Conservation (phyloP, 2,329 filamentous ascomycete species). For the Aspergillus floridensis region DNA sequence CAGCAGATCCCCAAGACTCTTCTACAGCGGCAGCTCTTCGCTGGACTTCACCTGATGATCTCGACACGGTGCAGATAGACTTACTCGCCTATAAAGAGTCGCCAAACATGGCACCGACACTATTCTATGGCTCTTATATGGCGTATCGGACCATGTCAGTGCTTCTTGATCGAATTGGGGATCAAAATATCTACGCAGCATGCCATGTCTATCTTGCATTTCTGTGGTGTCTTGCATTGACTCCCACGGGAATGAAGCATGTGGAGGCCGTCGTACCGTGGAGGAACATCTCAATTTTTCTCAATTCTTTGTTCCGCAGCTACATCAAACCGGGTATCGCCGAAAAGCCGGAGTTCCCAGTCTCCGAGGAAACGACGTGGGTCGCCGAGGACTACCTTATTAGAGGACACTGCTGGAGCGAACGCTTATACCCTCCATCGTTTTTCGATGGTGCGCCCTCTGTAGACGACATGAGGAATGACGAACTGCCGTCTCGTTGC, state of each 20-base stretch:
- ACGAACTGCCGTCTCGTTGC: conserved; percentile 51
- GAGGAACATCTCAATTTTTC: conserved; percentile 48
- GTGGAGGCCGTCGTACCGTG: conserved; percentile 51
- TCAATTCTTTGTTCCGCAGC: conserved; percentile 52
- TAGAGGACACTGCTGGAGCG: conserved; percentile 55
- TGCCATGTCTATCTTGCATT: conserved; percentile 57
- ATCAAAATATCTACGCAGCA: conserved; percentile 54
- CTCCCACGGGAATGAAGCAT: conserved; percentile 37
- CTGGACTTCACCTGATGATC: conserved; percentile 19
- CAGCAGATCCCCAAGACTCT: conserved; percentile 12
- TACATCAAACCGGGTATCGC: conserved; percentile 36
- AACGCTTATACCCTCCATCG: conserved; percentile 46
- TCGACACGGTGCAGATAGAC: conserved; percentile 13
- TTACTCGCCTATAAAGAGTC: conserved; percentile 17
- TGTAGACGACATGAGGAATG: conserved; percentile 55
- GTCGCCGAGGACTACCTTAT: conserved; percentile 60
- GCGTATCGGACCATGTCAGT: conserved; percentile 44
- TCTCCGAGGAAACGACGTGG: conserved; percentile 44
- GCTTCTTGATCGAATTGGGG: conserved; percentile 47
- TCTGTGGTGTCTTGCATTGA: conserved; percentile 44
- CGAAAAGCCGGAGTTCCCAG: conserved; percentile 43
- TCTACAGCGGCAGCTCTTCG: conserved; percentile 22
- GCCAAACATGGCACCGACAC: conserved; percentile 25
- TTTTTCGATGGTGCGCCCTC: conserved; percentile 52
- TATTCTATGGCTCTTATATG: conserved; percentile 40